These are phyloP conservation scores for Russula vinacea DNA, from an alignment of 768 basidiomycete species.

Conservation along the genomic window DNA sequence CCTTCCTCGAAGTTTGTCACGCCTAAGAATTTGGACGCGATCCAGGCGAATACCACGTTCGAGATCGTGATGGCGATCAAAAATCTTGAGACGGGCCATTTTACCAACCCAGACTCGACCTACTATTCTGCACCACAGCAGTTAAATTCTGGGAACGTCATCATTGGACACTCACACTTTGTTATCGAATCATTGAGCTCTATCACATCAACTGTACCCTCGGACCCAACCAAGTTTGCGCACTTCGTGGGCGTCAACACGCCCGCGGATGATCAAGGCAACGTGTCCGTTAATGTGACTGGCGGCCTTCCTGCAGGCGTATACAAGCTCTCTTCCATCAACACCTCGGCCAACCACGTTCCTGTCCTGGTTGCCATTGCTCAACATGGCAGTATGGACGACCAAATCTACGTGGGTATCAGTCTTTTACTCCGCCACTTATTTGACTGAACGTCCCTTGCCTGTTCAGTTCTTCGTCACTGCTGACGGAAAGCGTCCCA, in stretches of 20 bases:
- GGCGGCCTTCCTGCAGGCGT: slow-evolving; percentile 54
- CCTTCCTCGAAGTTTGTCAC: slow-evolving; percentile 48
- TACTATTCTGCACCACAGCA: slow-evolving; percentile 53
- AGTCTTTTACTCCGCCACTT: neutral
- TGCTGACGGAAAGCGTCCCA: neutral
- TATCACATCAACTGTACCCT: slow-evolving; percentile 43
- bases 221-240: slow-evolving; percentile 51
- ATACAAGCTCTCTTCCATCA: slow-evolving; percentile 60
- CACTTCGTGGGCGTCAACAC: slow-evolving; percentile 62
- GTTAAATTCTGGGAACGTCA: slow-evolving; percentile 42
- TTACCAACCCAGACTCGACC: slow-evolving; percentile 48
- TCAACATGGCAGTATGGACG: slow-evolving; percentile 59
- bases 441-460: neutral
- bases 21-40: slow-evolving; percentile 41
- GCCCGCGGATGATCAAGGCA: slow-evolving; percentile 39
- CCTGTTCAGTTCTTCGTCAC: slow-evolving; percentile 8
- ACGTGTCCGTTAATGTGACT: slow-evolving; percentile 50
- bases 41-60: slow-evolving; percentile 45
- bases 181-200: slow-evolving; percentile 48
- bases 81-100: slow-evolving; percentile 46
- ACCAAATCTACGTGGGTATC: slow-evolving; percentile 53
- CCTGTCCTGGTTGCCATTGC: slow-evolving; percentile 56
- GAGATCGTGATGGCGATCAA: slow-evolving; percentile 41
- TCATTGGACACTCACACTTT: slow-evolving; percentile 57
- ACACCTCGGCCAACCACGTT: slow-evolving; percentile 55